These are phyloP conservation scores for Fusarium mexicanum DNA, from an alignment of 2,329 filamentous ascomycete genomes.

Conservation along the genomic window DNA sequence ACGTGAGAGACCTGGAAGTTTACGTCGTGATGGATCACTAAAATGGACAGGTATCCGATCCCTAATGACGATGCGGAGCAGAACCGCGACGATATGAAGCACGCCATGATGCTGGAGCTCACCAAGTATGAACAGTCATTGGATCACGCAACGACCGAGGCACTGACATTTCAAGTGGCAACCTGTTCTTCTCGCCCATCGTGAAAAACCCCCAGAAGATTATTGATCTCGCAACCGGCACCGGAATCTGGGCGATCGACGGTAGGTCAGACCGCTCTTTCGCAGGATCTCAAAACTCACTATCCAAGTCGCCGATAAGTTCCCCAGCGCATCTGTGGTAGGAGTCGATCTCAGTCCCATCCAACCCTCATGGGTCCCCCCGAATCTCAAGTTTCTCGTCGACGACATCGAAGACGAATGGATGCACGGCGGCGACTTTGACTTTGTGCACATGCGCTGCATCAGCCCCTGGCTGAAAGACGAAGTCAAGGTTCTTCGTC, in stretches of 20 bases:
- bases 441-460: slow-evolving; percentile 40
- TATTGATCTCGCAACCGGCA: slow-evolving; percentile 37
- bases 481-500: slow-evolving; percentile 22
- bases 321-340: slow-evolving; percentile 34
- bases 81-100: slow-evolving; percentile 43
- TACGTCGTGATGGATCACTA: neutral
- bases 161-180: slow-evolving; percentile 23
- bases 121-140: slow-evolving; percentile 16
- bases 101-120: slow-evolving; percentile 46
- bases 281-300: neutral
- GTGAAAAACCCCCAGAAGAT: slow-evolving; percentile 29
- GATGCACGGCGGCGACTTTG: slow-evolving; percentile 43
- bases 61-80: slow-evolving; percentile 43
- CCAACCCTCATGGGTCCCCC: slow-evolving; percentile 49
- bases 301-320: slow-evolving; percentile 36
- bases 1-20: neutral
- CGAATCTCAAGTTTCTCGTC: slow-evolving; percentile 52
- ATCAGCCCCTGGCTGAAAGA: slow-evolving; percentile 38
- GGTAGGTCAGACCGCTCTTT: neutral
- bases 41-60: slow-evolving; percentile 40
- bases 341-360: slow-evolving; percentile 42
- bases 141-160: fast-evolving
- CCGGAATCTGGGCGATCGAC: slow-evolving; percentile 39
- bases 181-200: slow-evolving; percentile 33
- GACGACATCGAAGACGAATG: slow-evolving; percentile 60